A percentile compares a stretch with the other conserved stretches of the same genome.
Evolutionary conservation across 768 basidiomycete species (phyloP).

Genomic region (Lyophyllum atratum): DNA sequence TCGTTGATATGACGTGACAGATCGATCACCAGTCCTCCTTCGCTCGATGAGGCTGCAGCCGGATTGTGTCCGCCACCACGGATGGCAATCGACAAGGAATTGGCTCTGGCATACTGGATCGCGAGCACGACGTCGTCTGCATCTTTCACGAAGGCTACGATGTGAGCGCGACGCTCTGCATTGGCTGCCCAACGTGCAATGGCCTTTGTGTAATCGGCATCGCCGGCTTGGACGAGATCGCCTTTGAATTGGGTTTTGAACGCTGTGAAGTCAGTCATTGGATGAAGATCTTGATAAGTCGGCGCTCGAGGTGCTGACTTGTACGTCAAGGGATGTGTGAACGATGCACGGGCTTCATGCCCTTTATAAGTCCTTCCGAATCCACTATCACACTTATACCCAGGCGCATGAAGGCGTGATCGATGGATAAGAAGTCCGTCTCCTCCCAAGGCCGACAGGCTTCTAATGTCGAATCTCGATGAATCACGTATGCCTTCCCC

Average conservation of each 20-base stretch:
- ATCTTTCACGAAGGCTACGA: slow-evolving; percentile 20
- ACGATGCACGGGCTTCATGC: too few species aligned
- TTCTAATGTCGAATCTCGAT: too few species aligned
- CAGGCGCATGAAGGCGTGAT: too few species aligned
- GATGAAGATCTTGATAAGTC: neutral
- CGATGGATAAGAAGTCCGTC: too few species aligned
- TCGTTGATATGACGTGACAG: slow-evolving; percentile 22
- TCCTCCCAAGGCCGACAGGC: too few species aligned
- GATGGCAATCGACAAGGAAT: slow-evolving; percentile 29
- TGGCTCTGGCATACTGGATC: slow-evolving; percentile 14
- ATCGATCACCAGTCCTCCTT: slow-evolving; percentile 42
- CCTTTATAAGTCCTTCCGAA: too few species aligned
- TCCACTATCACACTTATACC: too few species aligned
- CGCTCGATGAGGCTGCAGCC: slow-evolving; percentile 33
- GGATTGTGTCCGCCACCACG: slow-evolving; percentile 39
- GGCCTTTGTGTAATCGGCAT: slow-evolving; percentile 12
- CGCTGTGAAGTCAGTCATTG: neutral
- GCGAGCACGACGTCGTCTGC: slow-evolving; percentile 14
- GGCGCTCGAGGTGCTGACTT: too few species aligned
- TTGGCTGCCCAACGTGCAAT: slow-evolving; percentile 21
- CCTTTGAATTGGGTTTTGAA: slow-evolving; percentile 17
- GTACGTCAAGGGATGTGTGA: too few species aligned
- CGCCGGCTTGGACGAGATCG: slow-evolving; percentile 11
- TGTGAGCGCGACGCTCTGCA: slow-evolving; percentile 13
- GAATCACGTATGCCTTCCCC: too few species aligned